A percentile compares a stretch with the other conserved stretches of the same genome.
Conservation (phyloP, 345 rosid genomes). For the Aethionema arabicum region DNA sequence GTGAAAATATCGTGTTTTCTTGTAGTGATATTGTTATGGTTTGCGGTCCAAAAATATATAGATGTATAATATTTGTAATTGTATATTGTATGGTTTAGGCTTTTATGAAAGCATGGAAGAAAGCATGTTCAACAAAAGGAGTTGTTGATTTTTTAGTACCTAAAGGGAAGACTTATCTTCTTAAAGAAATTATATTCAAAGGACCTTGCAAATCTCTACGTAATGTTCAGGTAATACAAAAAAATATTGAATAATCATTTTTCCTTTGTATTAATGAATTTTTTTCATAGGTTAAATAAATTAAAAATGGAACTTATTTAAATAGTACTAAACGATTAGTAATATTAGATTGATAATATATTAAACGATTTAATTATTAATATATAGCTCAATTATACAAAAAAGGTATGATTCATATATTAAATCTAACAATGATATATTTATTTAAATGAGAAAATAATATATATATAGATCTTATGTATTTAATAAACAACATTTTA, state of each 20-base stretch:
- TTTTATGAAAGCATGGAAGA: constrained; percentile 71
- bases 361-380: too few species aligned
- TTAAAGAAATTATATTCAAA: constrained; percentile 48
- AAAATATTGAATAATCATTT: too few species aligned
- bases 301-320: too few species aligned
- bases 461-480: too few species aligned
- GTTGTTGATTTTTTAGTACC: constrained; percentile 53
- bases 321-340: too few species aligned
- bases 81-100: constrained; percentile 43
- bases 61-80: neutral
- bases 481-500: too few species aligned
- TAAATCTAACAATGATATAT: too few species aligned
- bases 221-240: constrained; percentile 29
- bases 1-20: neutral
- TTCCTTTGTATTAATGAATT: neutral
- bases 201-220: constrained; percentile 72
- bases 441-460: too few species aligned
- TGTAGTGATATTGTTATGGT: neutral
- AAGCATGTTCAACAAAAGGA: constrained; percentile 59
- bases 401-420: too few species aligned
- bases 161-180: constrained; percentile 44
- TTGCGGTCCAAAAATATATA: neutral
- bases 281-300: neutral
- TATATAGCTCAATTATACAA: too few species aligned
- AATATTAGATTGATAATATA: too few species aligned